Conservation (phyloP, 2,329 filamentous ascomycete species). For the Seiridium cupressi region DNA sequence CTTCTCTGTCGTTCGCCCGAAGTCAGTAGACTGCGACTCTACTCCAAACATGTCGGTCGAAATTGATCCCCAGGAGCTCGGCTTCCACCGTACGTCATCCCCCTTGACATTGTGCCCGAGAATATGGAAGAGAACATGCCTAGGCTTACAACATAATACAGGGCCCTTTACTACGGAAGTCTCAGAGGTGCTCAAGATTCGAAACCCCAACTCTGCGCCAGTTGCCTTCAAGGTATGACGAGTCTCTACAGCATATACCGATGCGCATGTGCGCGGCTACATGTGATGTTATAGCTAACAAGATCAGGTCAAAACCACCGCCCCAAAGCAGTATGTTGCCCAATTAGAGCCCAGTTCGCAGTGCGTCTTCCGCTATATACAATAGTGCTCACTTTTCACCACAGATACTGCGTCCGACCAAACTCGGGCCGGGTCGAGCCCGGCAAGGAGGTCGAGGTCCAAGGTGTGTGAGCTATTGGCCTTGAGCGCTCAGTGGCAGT, state of each 20-base stretch:
- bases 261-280: neutral
- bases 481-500: conserved; percentile 6
- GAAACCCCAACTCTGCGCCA: conserved; percentile 60
- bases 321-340: conserved; percentile 86
- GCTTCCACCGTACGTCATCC: conserved; percentile 77
- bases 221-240: conserved; percentile 68
- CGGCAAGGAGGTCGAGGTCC: conserved; percentile 85
- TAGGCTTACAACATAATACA: conserved; percentile 30
- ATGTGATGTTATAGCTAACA: conserved; percentile 22
- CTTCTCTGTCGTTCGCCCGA: neutral
- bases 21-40: neutral
- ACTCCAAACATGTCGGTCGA: conserved; percentile 78
- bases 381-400: conserved; percentile 20
- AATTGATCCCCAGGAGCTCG: conserved; percentile 86
- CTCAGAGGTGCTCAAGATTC: conserved; percentile 62
- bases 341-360: neutral
- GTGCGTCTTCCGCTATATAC: neutral
- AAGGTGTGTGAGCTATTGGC: conserved; percentile 54
- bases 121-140: conserved; percentile 4
- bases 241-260: conserved; percentile 14
- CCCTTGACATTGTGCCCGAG: conserved; percentile 5
- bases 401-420: conserved; percentile 93
- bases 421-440: conserved; percentile 96
- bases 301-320: conserved; percentile 91
- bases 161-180: conserved; percentile 68